Evolutionary conservation across 2,329 filamentous ascomycete genomes (phyloP), one percentile per base, ranked within the genome.

Genomic region (Aspergillus alliaceus): DNA sequence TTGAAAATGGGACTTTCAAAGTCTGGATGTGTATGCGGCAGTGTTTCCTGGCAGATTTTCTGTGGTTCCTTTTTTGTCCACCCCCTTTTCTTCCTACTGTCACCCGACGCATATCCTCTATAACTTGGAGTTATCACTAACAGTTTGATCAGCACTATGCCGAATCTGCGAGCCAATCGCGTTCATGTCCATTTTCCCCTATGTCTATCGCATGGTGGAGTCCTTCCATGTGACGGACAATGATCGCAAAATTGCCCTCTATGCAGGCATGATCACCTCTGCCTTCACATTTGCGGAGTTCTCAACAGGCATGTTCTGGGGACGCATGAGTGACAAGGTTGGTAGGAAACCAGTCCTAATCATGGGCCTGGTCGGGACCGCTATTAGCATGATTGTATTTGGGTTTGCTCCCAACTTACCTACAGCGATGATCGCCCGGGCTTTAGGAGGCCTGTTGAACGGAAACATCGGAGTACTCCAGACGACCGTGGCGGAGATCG

Each of bases 161-260:
- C 89, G 95, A 71, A 93, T 99, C 80, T 97, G 92, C 81, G 95
- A 99, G 74, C 95, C 95, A 52, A 98, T 99, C 75, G 95, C 95
- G 6, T 98, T 99, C 82, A 98, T 97, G 91, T 97, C 93, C 53
- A 97, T 98, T 66, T 98, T 99, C 73, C 95, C 95, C 1, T 99
- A 98, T 76, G 92, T 96, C 66, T 98, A 96, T 80, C 93, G 90
- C 80, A 98, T 99, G 95, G 89, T 98, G 66, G 83, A 92, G 68
- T 91, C 92, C 60, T 98, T 98, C 77, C 82, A 90, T 69, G 88
- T 96, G 71, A 90, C 92, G 61, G 82, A 90, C 47, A 86, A 92
- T 70, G 81, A 89, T 61, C 87, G 84, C 67, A 86, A 90, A 71
- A 96, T 97, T 65, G 90, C 93, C 14, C 86, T 97, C 56, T 98